Conservation (phyloP, 768 basidiomycete species). For the Neoboletus magnificus region DNA sequence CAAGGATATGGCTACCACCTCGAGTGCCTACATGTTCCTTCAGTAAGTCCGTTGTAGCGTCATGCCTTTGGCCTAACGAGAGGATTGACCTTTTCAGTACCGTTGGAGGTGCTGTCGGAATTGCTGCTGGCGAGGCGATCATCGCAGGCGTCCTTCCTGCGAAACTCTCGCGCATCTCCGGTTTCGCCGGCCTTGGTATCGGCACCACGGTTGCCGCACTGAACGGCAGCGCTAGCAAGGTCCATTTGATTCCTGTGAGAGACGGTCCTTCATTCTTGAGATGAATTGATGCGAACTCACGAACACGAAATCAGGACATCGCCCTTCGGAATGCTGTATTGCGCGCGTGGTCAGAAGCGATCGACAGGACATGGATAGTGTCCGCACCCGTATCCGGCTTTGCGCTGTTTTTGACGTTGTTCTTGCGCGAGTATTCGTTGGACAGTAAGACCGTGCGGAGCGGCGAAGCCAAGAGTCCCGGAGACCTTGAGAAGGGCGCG, state of each 20-base stretch:
- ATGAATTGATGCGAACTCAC: neutral
- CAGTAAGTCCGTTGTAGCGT: conserved; percentile 38
- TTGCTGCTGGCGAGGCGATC: conserved; percentile 71
- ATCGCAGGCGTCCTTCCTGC: conserved; percentile 50
- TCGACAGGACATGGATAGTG: conserved; percentile 63
- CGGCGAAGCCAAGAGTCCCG: conserved; percentile 21
- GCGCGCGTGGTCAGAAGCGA: conserved; percentile 63
- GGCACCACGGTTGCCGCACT: conserved; percentile 43
- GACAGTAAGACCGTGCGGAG: conserved; percentile 47
- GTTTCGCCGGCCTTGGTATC: conserved; percentile 22
- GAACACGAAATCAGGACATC: conserved; percentile 40
- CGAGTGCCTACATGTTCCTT: conserved; percentile 66
- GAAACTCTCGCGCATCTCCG: conserved; percentile 34
- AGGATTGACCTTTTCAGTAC: conserved; percentile 42
- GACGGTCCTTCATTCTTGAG: neutral
- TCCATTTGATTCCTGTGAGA: conserved; percentile 34
- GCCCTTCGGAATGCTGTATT: conserved; percentile 47
- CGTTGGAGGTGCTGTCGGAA: conserved; percentile 68
- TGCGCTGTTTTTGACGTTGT: conserved; percentile 49
- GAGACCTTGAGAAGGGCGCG: conserved; percentile 31
- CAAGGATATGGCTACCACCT: conserved; percentile 83
- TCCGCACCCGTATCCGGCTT: conserved; percentile 55
- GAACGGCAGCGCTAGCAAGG: conserved; percentile 42
- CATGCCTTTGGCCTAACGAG: neutral
- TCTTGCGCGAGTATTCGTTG: conserved; percentile 60